Base-by-base conservation (phyloP, 306 rosid genomes). In the Cicer pinnatifidum region DNA sequence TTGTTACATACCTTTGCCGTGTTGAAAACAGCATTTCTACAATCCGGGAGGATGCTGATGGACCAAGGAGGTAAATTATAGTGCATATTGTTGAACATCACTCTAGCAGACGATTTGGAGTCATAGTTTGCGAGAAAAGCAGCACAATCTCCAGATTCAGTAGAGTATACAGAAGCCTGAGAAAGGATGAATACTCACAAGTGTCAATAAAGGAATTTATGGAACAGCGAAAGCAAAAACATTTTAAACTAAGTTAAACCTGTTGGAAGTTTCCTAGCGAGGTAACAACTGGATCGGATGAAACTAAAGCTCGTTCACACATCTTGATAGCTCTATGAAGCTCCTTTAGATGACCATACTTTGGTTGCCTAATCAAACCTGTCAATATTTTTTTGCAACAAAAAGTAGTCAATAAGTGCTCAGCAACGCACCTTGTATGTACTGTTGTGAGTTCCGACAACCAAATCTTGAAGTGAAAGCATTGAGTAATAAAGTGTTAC, bases 31-130 rank as follows among this genome's bases (percentile, higher is more conserved):
- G 75, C 97, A 54, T 95, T 95, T 85, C 96, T 81, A 75, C 99
- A 95, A 83, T 91, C 99, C 4, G 97, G 97, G 75, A 95, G 97
- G 82, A 95, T 82, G 77, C 99, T 92, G 86, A 91, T 75, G 66
- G 99, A 95, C 99, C 99, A 95, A 65, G 99, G 99, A 81, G 97
- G 99, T 68, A 95, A 75, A 84, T 80, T 91, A 67, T 91, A 92
- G 86, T 95, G 99, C 99, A 91, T 84, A 82, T 95, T 95, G 81
- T 95, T 95, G 90, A 95, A 95, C 96, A 88, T 69, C 77, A 95
- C 97, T 85, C 91, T 90, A 20, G 80, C 93, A 68, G 97, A 71
- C 71, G 93, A 88, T 57, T 88, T 82, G 37, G 86, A 75, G 50
- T 95, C 95, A 39, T 78, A 91, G 79, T 95, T 95, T 17, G 99